Evolutionary conservation across 2,329 filamentous ascomycete species (phyloP), one percentile per base, ranked within the genome.

Genomic region (Exserohilum rostratum): DNA sequence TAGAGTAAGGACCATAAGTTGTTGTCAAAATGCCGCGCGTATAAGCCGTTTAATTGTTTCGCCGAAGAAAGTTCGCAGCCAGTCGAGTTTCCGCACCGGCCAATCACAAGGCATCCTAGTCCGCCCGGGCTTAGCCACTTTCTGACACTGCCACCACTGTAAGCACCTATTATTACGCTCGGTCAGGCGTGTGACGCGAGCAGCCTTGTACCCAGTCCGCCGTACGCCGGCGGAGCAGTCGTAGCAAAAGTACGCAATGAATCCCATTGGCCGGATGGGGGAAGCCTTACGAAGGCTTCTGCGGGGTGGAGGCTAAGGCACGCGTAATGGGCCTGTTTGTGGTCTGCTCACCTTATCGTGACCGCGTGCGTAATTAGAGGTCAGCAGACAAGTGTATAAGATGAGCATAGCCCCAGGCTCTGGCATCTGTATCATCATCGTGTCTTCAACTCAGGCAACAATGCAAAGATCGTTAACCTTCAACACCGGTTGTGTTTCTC

Each of bases 131-230:
- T 46, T 47, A 30, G 46, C 40, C 46, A 54, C 51, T 12, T 6
- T 43, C 6, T 6, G 15, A 11, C 42, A 29, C 18, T 29, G 45
- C 50, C 52, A 51, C 52, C 12, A 22, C n/a, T 25, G 39, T 43
- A 42, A 38, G 35, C 35, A n/a, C 30, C 52, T 52, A 55, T 55
- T 42, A 52, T 43, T 55, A 46, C 20, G 43, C 40, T 42, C 46
- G 43, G 37, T 37, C 37, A 22, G 37, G 37, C 25, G 37, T 29
- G 30, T 51, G 42, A 55, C 37, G 37, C 48, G 25, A 47, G 49
- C 48, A 42, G n/a, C 22, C 38, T 42, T 49, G 42, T 17, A 37
- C 40, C 22, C 13, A 38, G 31, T 43, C 29, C 11, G 25, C 48
- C 30, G 43, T 46, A 42, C 43, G 43, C 37, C 48, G 37, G 42